Conservation (phyloP, 2,329 filamentous ascomycete species). For the Emergomyces orientalis region DNA sequence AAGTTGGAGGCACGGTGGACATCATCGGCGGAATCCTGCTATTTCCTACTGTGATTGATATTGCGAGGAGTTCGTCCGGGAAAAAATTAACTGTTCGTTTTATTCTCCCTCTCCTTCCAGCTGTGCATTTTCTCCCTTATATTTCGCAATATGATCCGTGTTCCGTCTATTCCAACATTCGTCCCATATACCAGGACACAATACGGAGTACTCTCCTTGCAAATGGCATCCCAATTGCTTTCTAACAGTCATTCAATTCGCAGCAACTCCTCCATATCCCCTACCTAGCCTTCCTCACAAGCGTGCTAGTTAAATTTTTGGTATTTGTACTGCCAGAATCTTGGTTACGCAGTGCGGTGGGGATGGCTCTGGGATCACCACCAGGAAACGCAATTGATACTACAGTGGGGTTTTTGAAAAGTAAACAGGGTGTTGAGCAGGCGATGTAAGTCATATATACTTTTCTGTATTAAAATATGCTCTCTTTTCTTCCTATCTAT, state of each 20-base stretch:
- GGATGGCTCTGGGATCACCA: constrained; percentile 33
- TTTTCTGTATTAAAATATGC: background rate
- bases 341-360: constrained; percentile 36
- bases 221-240: background rate
- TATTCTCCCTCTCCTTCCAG: too few relatives aligned
- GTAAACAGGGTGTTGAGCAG: constrained; percentile 42
- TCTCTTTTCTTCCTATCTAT: background rate
- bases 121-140: background rate
- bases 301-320: constrained; percentile 35
- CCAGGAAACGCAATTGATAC: constrained; percentile 36
- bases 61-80: constrained; percentile 55
- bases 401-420: constrained; percentile 45
- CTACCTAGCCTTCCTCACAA: constrained; percentile 29
- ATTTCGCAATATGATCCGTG: background rate
- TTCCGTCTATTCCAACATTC: background rate
- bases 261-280: constrained; percentile 30
- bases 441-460: constrained; percentile 35
- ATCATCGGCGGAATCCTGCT: constrained; percentile 52
- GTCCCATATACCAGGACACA: too few relatives aligned
- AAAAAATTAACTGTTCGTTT: constrained; percentile 38
- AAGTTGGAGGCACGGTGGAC: constrained; percentile 27
- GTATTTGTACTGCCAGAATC: constrained; percentile 34
- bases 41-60: constrained; percentile 66
- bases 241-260: background rate
- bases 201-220: background rate